Percentiles rank a stretch among this genome's conserved stretches.
These are phyloP conservation scores for Penicillium sp. DNA, from an alignment of 2,329 filamentous ascomycete species.

Conservation along the genomic window DNA sequence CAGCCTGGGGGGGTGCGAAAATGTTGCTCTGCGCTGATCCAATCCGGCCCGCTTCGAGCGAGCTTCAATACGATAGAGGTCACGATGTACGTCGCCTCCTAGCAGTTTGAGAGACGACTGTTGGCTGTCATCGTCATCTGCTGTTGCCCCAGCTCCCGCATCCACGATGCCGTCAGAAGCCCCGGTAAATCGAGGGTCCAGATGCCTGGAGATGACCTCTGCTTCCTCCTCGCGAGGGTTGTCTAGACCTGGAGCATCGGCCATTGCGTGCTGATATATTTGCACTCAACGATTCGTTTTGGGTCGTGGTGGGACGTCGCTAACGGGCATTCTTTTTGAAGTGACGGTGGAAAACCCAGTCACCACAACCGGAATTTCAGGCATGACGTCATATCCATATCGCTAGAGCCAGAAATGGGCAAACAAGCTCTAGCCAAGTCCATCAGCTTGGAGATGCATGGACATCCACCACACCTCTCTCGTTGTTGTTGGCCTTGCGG, in stretches of 20 bases:
- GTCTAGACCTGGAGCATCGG: neutral
- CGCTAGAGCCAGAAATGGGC: neutral
- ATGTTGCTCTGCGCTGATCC: neutral
- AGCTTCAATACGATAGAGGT: neutral
- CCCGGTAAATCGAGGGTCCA: neutral
- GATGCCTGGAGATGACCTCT: neutral
- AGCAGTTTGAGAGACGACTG: neutral
- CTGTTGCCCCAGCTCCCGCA: neutral
- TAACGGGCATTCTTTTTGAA: neutral
- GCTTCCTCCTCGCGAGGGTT: neutral
- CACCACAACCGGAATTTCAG: neutral
- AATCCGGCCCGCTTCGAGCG: neutral
- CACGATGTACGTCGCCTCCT: neutral
- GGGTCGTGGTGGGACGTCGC: neutral
- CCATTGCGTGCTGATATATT: neutral
- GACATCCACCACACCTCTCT: too few relatives aligned
- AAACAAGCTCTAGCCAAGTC: neutral
- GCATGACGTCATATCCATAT: neutral
- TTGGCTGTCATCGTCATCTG: neutral
- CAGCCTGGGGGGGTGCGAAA: neutral
- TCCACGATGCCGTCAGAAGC: neutral
- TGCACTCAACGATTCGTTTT: neutral
- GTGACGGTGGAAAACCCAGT: neutral
- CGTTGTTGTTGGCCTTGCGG: too few relatives aligned
- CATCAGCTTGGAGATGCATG: too few relatives aligned